Percentiles rank a stretch among this genome's conserved stretches.
Evolutionary conservation across 148 eudicot species (phyloP).

Genomic region (Fallopia convolvulus): DNA sequence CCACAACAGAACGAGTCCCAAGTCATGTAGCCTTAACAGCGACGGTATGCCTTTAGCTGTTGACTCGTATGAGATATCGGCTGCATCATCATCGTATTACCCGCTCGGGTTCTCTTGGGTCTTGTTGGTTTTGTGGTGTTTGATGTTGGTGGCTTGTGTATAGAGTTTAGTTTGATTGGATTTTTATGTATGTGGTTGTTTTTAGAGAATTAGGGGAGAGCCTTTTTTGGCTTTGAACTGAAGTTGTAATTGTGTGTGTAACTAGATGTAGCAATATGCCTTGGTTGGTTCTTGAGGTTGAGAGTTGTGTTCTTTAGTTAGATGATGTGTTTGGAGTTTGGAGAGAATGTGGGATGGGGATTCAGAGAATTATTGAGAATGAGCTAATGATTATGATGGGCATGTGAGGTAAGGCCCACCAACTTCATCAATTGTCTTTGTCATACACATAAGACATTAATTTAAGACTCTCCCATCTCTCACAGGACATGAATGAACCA

Average conservation of each 20-base stretch:
- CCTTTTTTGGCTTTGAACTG: neutral
- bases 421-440: neutral
- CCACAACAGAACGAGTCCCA: slow-evolving; percentile 30
- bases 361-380: neutral
- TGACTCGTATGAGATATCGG: slow-evolving; percentile 57
- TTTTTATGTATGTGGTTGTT: neutral
- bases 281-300: neutral
- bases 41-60: slow-evolving; percentile 91
- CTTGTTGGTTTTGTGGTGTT: neutral
- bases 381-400: neutral
- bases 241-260: slow-evolving; percentile 9
- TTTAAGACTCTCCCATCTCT: no score
- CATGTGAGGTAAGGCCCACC: slow-evolving; percentile 7
- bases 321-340: neutral
- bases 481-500: no score
- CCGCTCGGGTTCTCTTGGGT: neutral
- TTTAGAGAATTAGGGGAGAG: neutral
- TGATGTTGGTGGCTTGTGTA: neutral
- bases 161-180: slow-evolving; percentile 5
- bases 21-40: slow-evolving; percentile 54
- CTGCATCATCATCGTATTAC: neutral
- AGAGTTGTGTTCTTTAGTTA: neutral
- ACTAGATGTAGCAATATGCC: neutral
- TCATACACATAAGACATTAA: neutral
- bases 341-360: neutral